A percentile compares a stretch with the other conserved stretches of the same genome.
Conservation (phyloP, 129 eudicot species). For the Ambrosia trifida region DNA sequence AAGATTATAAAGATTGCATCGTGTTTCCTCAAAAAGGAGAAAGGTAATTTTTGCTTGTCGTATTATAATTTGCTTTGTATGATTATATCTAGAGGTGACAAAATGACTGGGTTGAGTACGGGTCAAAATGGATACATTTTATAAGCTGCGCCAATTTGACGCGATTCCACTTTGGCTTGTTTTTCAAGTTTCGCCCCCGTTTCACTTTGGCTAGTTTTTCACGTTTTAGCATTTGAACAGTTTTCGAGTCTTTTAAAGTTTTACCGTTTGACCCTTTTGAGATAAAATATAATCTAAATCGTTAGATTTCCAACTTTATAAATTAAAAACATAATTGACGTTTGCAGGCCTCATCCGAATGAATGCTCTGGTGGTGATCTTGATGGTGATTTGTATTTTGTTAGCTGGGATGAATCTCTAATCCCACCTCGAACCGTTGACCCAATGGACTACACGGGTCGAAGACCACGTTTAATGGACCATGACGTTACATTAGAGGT, state of each 20-base stretch:
- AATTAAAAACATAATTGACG: background rate
- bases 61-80: background rate
- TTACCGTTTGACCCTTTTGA: background rate
- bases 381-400: conserved; percentile 83
- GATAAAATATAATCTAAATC: background rate
- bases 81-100: background rate
- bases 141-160: background rate
- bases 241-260: background rate
- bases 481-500: conserved; percentile 90
- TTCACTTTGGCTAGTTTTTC: background rate
- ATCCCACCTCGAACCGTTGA: conserved; percentile 66
- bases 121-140: background rate
- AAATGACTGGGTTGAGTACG: background rate
- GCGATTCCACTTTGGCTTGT: background rate
- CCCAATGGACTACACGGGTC: conserved; percentile 90
- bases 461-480: conserved; percentile 77
- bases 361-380: conserved; percentile 99
- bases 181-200: background rate
- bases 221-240: background rate
- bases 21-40: conserved; percentile 90
- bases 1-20: conserved; percentile 64
- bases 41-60: conserved; percentile 41
- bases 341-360: conserved; percentile 92
- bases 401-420: conserved; percentile 84
- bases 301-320: background rate